Conservation (phyloP, 78 protist genomes). For the Cavenderia fasciculata region DNA sequence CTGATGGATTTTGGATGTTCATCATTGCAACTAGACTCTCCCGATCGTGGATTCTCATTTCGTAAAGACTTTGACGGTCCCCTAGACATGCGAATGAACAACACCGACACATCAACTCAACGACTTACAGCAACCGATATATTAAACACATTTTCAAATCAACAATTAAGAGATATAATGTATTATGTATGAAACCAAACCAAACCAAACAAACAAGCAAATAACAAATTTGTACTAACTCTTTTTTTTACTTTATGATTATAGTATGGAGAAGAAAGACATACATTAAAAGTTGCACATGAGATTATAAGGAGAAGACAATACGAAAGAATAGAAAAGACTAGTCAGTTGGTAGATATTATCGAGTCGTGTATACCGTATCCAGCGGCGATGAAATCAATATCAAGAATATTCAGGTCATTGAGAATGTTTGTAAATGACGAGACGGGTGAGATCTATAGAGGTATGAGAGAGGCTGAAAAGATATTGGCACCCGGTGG, state of each 20-base stretch:
- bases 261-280: slow-evolving; percentile 63
- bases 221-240: not conserved
- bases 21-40: slow-evolving; percentile 32
- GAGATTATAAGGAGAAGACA: slow-evolving; percentile 28
- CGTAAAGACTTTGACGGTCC: slow-evolving; percentile 55
- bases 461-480: slow-evolving; percentile 44
- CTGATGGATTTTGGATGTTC: slow-evolving; percentile 60
- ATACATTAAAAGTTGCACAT: slow-evolving; percentile 32
- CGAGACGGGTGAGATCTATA: slow-evolving; percentile 20
- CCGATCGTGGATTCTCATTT: slow-evolving; percentile 68
- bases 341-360: slow-evolving; percentile 11
- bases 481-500: slow-evolving; percentile 2
- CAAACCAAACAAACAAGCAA: not conserved
- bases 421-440: slow-evolving; percentile 60
- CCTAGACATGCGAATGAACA: slow-evolving; percentile 73
- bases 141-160: slow-evolving; percentile 13
- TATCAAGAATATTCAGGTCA: slow-evolving; percentile 56
- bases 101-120: not conserved
- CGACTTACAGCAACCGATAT: slow-evolving; percentile 8
- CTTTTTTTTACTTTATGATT: not conserved
- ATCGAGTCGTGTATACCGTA: slow-evolving; percentile 45
- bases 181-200: slow-evolving; percentile 1
- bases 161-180: slow-evolving; percentile 46
- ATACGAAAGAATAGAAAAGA: slow-evolving; percentile 2
- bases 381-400: slow-evolving; percentile 47